These are phyloP conservation scores for Zygotorulaspora florentina DNA, from an alignment of 805 yeast genomes.

Conservation along the genomic window DNA sequence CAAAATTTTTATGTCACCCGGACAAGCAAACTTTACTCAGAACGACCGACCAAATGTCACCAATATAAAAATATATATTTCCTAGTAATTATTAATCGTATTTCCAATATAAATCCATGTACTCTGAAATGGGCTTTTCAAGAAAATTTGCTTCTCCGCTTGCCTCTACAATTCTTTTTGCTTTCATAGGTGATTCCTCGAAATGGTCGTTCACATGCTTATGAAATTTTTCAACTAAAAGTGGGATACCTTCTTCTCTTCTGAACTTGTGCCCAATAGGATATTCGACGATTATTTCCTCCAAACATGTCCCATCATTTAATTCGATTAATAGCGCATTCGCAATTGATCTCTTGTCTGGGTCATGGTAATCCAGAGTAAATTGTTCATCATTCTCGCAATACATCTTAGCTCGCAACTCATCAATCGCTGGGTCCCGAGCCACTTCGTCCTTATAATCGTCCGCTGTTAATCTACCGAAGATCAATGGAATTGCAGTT, in stretches of 20 bases:
- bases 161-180: slow-evolving; percentile 38
- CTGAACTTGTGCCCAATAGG: slow-evolving; percentile 58
- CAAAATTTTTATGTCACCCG: not conserved
- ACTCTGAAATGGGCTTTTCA: slow-evolving; percentile 45
- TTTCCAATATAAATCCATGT: slow-evolving; percentile 40
- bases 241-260: slow-evolving; percentile 57
- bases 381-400: slow-evolving; percentile 49
- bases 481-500: slow-evolving; percentile 54
- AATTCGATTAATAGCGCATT: slow-evolving; percentile 49
- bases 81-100: not conserved
- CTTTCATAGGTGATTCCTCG: slow-evolving; percentile 33
- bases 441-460: slow-evolving; percentile 53
- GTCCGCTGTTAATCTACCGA: slow-evolving; percentile 54
- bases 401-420: slow-evolving; percentile 49
- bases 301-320: slow-evolving; percentile 50
- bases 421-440: slow-evolving; percentile 48
- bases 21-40: not conserved
- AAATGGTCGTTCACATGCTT: slow-evolving; percentile 48
- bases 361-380: slow-evolving; percentile 51
- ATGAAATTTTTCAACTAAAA: slow-evolving; percentile 47
- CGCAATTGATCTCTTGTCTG: slow-evolving; percentile 54
- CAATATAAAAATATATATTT: not conserved
- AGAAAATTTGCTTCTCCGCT: slow-evolving; percentile 35
- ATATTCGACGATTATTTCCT: slow-evolving; percentile 50
- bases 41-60: not conserved